Evolutionary conservation across 1,284 basidiomycete genomes (phyloP), one percentile per base, ranked within the genome.

Genomic region (Albatrellus sp.): DNA sequence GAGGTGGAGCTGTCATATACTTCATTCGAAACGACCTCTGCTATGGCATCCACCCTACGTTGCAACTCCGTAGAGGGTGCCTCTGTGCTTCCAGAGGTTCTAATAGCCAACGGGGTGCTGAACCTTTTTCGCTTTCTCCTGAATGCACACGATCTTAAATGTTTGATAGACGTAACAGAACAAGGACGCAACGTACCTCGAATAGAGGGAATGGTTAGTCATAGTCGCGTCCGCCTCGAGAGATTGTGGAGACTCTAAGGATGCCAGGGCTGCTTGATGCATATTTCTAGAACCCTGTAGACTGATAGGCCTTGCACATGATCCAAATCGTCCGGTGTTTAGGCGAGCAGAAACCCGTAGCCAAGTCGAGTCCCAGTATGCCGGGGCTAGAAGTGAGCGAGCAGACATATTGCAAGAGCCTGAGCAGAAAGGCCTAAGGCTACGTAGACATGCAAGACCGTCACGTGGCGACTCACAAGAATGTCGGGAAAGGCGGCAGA

Each of bases 21-120:
- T 17, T 40, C 47, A 47, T 52, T 35, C 8, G 29, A 32, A 11
- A 35, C 36, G 19, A 61, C 58, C 32, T 62, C 59, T 29, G 65
- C 62, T 43, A 73, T 50, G 1, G 58, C 63, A 38, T 62, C 54
- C 1, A 73, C 65, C 7, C 64, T 56, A 31, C 59, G 57, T 19
- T 64, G 63, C 11, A 74, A 54, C 46, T 69, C 65, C 30, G 49
- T 48, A n/a, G 16, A 4, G 12, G 36, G 10, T 1, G 8, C 28
- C 16, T 20, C 13, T 19, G 19, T 40, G 3, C n/a, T 11, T 29
- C 40, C 30, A 12, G 14, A 29, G 2, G 39, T 29, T 14, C 16
- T 19, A 17, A 48, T 24, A 4, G 32, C 10, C 19, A 43, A 24
- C 19, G 43, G 19, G 16, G 14, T 20, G n/a, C 19, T 32, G 12